These are phyloP conservation scores for Actinomucor elegans DNA, from an alignment of 371 early-diverging fungal genomes.

Conservation along the genomic window DNA sequence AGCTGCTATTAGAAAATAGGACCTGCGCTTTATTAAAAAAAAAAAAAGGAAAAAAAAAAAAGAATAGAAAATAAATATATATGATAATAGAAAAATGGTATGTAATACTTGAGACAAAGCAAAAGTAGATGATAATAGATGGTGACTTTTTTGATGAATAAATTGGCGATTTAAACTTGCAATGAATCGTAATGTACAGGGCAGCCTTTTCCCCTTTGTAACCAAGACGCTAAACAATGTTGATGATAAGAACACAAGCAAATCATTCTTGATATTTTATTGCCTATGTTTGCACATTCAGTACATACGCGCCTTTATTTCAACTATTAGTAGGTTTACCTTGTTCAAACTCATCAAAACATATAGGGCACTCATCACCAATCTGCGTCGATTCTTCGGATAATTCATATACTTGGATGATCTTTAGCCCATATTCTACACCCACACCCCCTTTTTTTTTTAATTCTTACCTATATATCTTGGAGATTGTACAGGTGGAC, in stretches of 20 bases:
- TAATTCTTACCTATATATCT: conserved; percentile 62
- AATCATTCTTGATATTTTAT: conserved; percentile 73
- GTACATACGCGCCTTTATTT: neutral
- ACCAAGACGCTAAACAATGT: conserved; percentile 27
- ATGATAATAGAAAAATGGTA: no score
- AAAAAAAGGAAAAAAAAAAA: no score
- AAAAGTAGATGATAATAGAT: no score
- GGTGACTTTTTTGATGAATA: no score
- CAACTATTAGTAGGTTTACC: no score
- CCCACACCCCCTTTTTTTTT: neutral
- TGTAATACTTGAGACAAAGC: no score
- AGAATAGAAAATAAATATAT: no score
- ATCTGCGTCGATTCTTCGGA: conserved; percentile 58
- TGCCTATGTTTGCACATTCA: conserved; percentile 38
- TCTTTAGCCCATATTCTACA: neutral
- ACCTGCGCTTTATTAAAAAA: no score
- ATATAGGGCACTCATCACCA: conserved; percentile 82
- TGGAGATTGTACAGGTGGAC: conserved; percentile 54
- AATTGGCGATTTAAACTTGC: conserved; percentile 4
- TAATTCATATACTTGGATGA: conserved; percentile 51
- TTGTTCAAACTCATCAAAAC: conserved; percentile 82
- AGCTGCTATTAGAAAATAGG: no score
- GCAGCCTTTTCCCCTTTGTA: conserved; percentile 36
- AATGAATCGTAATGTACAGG: conserved; percentile 32
- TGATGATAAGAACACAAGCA: conserved; percentile 52